These are phyloP conservation scores for Posidonia oceanica DNA, from an alignment of 116 monocot genomes.

Conservation along the genomic window DNA sequence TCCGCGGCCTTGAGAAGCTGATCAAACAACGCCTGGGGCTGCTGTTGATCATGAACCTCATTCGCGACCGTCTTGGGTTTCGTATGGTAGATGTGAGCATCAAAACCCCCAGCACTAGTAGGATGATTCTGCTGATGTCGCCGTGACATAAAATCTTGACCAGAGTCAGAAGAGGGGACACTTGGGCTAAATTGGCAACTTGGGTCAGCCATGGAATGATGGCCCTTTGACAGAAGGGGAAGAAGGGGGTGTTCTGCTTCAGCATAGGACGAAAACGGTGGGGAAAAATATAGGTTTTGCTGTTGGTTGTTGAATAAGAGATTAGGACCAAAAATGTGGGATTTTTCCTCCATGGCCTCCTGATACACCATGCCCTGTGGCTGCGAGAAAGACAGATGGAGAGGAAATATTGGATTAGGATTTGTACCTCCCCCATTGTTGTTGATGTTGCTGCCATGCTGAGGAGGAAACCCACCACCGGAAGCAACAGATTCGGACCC, in stretches of 20 bases:
- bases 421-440: neutral
- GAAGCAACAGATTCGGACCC: slow-evolving; percentile 5
- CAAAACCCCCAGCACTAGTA: too few relatives aligned
- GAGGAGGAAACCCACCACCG: neutral
- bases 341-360: slow-evolving; percentile 25
- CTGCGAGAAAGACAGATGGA: neutral
- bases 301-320: slow-evolving; percentile 5
- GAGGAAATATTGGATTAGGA: slow-evolving; percentile 6
- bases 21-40: slow-evolving; percentile 44
- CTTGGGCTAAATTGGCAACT: neutral
- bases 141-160: neutral
- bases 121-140: neutral
- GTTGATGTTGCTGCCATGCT: slow-evolving; percentile 6
- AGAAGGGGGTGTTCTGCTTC: slow-evolving; percentile 8
- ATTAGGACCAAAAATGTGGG: slow-evolving; percentile 7
- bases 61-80: too few relatives aligned
- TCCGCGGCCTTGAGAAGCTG: slow-evolving; percentile 68
- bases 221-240: slow-evolving; percentile 30
- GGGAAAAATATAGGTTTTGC: slow-evolving; percentile 26
- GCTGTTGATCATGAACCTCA: slow-evolving; percentile 16
- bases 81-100: too few relatives aligned
- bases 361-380: slow-evolving; percentile 14
- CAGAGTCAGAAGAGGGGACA: neutral
- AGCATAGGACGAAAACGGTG: neutral
- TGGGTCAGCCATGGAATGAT: slow-evolving; percentile 13